Percentiles rank a stretch among this genome's conserved stretches.
Conservation (phyloP, 192 early-diverging fungal genomes). For the Backusella luteola region DNA sequence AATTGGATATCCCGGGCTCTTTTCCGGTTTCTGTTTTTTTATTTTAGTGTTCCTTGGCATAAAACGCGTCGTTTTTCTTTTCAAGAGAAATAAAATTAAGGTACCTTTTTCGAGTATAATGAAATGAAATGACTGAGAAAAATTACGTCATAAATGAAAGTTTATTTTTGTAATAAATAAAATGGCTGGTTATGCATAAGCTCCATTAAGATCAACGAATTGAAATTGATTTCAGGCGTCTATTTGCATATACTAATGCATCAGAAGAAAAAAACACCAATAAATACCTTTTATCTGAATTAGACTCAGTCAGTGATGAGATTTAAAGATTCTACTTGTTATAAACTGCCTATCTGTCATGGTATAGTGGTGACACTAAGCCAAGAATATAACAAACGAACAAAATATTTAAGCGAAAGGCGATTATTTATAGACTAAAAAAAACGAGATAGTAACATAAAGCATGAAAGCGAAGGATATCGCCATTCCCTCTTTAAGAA, state of each 20-base stretch:
- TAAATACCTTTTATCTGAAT: neutral
- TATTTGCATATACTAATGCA: neutral
- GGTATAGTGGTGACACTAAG: neutral
- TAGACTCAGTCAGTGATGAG: neutral
- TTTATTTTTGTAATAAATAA: slow-evolving; percentile 2
- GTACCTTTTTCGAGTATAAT: neutral
- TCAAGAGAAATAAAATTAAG: neutral
- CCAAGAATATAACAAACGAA: neutral
- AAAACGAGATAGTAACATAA: neutral
- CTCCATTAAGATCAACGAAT: neutral
- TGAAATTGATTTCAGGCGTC: neutral
- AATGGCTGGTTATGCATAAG: slow-evolving; percentile 1
- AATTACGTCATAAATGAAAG: neutral
- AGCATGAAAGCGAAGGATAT: neutral
- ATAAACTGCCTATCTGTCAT: neutral
- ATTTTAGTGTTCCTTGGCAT: neutral
- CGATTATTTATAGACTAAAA: neutral
- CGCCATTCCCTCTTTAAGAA: neutral
- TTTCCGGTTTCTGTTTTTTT: neutral
- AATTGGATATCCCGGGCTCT: neutral
- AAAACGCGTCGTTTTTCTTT: neutral
- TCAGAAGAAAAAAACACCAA: neutral
- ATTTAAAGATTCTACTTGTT: neutral
- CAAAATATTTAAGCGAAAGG: neutral
- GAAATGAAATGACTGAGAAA: neutral